A percentile compares a stretch with the other conserved stretches of the same genome.
Conservation (phyloP, 148 eudicot genomes). For the Persicaria maculosa region DNA sequence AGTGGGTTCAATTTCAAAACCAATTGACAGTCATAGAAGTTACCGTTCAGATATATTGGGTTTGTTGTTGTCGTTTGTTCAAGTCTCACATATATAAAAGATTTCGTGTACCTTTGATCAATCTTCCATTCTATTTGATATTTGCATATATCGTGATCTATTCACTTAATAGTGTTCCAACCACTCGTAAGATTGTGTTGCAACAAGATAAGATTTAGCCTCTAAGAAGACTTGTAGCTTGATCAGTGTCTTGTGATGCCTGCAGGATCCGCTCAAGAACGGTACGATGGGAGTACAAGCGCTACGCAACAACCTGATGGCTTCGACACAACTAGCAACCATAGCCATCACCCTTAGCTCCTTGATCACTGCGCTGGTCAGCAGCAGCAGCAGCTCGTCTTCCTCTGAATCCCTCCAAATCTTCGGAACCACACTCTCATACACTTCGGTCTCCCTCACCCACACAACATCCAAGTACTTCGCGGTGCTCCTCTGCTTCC, state of each 20-base stretch:
- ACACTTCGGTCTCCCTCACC: background rate
- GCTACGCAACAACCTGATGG: conserved; percentile 37
- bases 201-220: background rate
- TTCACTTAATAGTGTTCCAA: no score
- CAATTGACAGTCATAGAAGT: no score
- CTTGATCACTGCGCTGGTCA: conserved; percentile 13
- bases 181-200: background rate
- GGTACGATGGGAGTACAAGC: conserved; percentile 52
- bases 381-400: conserved; percentile 5
- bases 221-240: background rate
- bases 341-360: conserved; percentile 22
- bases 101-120: background rate
- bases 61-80: no score
- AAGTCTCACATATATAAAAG: no score
- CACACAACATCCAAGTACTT: conserved; percentile 17
- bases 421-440: background rate
- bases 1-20: no score
- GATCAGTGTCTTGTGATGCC: background rate
- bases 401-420: background rate
- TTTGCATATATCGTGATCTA: background rate
- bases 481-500: conserved; percentile 18
- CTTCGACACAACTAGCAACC: conserved; percentile 17
- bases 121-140: background rate
- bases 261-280: conserved; percentile 60
- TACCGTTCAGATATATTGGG: background rate